Evolutionary conservation across 2,329 filamentous ascomycete genomes (phyloP).

Genomic region (Pochonia chlamydosporia): DNA sequence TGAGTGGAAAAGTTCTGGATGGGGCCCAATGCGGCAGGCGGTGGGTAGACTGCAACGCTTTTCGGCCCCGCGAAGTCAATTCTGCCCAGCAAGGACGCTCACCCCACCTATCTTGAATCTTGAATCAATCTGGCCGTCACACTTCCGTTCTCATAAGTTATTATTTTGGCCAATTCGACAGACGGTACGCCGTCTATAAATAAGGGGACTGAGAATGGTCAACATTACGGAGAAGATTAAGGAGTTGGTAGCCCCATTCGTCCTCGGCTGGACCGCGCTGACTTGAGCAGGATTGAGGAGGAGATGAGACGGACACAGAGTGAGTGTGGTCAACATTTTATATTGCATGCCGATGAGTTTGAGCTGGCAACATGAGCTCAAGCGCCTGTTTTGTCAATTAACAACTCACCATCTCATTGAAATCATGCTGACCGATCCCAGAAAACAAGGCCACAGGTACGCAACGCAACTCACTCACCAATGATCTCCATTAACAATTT

Average conservation of each 20-base stretch:
- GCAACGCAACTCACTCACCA: slow-evolving; percentile 18
- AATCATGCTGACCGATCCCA: slow-evolving; percentile 34
- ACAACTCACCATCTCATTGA: not conserved
- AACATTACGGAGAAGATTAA: slow-evolving; percentile 99
- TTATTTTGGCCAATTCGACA: slow-evolving; percentile 4
- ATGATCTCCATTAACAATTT: slow-evolving; percentile 11
- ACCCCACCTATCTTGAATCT: not conserved
- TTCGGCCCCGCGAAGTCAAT: slow-evolving; percentile 2
- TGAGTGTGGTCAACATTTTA: slow-evolving; percentile 39
- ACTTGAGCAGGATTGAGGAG: slow-evolving; percentile 81
- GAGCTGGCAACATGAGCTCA: too few relatives aligned
- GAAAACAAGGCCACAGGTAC: slow-evolving; percentile 98
- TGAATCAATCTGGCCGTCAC: not conserved
- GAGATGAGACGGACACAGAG: slow-evolving; percentile 99
- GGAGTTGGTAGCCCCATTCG: slow-evolving; percentile 57
- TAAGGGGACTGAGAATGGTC: slow-evolving; percentile 63
- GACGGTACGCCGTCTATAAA: slow-evolving; percentile 27
- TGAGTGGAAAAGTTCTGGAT: not conserved
- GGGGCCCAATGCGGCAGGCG: slow-evolving; percentile 2
- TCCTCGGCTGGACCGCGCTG: slow-evolving; percentile 13
- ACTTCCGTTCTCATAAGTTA: not conserved
- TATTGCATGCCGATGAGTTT: not conserved
- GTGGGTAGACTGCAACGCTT: not conserved
- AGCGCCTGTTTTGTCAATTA: too few relatives aligned
- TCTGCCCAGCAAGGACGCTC: not conserved